Evolutionary conservation across 2,329 filamentous ascomycete genomes (phyloP).

Genomic region (Aspergillus fijiensis): DNA sequence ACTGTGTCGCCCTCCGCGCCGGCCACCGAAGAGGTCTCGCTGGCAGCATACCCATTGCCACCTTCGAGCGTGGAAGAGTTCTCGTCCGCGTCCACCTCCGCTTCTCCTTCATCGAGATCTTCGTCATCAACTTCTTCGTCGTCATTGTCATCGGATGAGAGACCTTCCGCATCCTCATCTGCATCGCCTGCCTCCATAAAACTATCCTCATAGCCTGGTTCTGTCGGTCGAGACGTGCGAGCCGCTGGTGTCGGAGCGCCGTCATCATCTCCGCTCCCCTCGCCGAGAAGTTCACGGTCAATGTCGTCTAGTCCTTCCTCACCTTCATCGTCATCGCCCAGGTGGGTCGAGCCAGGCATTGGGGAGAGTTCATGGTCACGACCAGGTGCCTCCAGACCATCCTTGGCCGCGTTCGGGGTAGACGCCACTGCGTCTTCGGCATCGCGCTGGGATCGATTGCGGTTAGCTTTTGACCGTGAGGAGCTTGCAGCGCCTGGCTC

Average conservation of each 20-base stretch:
- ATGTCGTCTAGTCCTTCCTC: constrained; percentile 39
- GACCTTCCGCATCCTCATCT: constrained; percentile 24
- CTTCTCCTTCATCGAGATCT: constrained; percentile 36
- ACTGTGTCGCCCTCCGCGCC: constrained; percentile 6
- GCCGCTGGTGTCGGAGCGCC: constrained; percentile 18
- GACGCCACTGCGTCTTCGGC: constrained; percentile 14
- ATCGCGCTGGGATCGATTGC: constrained; percentile 22
- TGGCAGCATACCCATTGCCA: constrained; percentile 34
- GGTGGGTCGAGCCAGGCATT: constrained; percentile 12
- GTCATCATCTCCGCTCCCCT: constrained; percentile 39
- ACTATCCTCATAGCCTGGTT: constrained; percentile 27
- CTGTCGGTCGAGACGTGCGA: constrained; percentile 23
- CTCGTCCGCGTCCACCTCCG: constrained; percentile 29
- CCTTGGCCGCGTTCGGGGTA: constrained; percentile 10
- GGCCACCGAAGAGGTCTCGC: constrained; percentile 32
- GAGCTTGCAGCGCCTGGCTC: constrained; percentile 17
- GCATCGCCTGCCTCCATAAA: constrained; percentile 27
- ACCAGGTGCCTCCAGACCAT: constrained; percentile 25
- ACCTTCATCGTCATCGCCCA: constrained; percentile 28
- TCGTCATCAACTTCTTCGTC: constrained; percentile 34
- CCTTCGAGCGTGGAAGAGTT: constrained; percentile 35
- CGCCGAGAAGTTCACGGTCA: constrained; percentile 40
- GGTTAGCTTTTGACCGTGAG: constrained; percentile 28
- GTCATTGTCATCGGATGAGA: constrained; percentile 32
- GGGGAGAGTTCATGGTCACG: constrained; percentile 26